Percentiles rank a stretch among this genome's conserved stretches.
phyloP scores from a whole-genome alignment of 306 rosid genomes.

The Pterocarpus macrocarpus region DNA sequence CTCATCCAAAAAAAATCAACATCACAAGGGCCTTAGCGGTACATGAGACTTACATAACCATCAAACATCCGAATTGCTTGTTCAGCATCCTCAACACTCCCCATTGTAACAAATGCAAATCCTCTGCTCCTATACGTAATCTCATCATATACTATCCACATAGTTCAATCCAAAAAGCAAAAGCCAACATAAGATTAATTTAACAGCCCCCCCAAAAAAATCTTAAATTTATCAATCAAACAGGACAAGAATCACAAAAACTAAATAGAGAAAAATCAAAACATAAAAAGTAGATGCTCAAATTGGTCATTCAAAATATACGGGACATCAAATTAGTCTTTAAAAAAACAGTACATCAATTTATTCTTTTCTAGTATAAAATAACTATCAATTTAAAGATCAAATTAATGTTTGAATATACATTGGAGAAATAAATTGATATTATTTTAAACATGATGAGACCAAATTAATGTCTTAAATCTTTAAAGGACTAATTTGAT shows the following conservation, averaged over 20 bases:
- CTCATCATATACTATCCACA: constrained; percentile 70
- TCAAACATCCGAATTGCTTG: constrained; percentile 78
- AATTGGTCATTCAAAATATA: too few relatives aligned
- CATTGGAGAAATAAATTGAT: too few relatives aligned
- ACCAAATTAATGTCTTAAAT: too few relatives aligned
- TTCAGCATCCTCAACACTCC: constrained; percentile 70
- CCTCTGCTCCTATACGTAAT: constrained; percentile 77
- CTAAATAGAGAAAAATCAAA: background rate
- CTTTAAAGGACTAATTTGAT: too few relatives aligned
- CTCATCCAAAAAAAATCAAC: background rate
- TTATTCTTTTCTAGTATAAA: too few relatives aligned
- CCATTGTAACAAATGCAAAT: constrained; percentile 85
- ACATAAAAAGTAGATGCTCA: too few relatives aligned
- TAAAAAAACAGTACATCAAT: too few relatives aligned
- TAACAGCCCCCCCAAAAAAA: background rate
- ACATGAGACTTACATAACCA: constrained; percentile 67
- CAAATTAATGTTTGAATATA: too few relatives aligned
- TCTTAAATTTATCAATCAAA: background rate
- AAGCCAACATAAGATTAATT: background rate
- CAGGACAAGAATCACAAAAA: background rate
- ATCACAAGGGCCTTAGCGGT: background rate
- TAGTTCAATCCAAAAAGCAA: background rate
- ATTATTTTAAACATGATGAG: too few relatives aligned
- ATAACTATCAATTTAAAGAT: too few relatives aligned
- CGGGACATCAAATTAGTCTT: too few relatives aligned